Percentiles rank a stretch among this genome's conserved stretches.
These are phyloP conservation scores for Tricharina praecox DNA, from an alignment of 495 filamentous ascomycete species.

Conservation along the genomic window DNA sequence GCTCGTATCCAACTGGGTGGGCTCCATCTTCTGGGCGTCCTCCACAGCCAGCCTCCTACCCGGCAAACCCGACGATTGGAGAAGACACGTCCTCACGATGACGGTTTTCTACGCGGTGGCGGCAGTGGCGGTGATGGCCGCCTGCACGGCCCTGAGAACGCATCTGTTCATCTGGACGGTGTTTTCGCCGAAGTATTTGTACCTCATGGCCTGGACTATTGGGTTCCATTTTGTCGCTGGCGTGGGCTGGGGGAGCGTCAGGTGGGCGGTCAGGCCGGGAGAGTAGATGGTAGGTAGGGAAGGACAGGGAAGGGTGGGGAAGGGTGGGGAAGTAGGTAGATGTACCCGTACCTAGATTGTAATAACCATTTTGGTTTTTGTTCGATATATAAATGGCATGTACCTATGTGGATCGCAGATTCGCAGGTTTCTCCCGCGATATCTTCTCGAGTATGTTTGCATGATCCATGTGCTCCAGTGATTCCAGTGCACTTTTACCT, in stretches of 20 bases:
- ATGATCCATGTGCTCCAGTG: too few relatives aligned
- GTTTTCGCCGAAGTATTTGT: slow-evolving; percentile 92
- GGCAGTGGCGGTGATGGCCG: slow-evolving; percentile 61
- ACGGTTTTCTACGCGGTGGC: slow-evolving; percentile 48
- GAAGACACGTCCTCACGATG: slow-evolving; percentile 39
- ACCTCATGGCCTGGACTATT: slow-evolving; percentile 65
- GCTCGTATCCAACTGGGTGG: slow-evolving; percentile 81
- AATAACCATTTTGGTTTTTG: too few relatives aligned
- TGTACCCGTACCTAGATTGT: too few relatives aligned
- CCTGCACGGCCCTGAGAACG: slow-evolving; percentile 65
- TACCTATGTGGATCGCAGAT: too few relatives aligned
- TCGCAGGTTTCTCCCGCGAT: too few relatives aligned
- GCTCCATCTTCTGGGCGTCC: slow-evolving; percentile 69
- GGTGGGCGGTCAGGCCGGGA: too few relatives aligned
- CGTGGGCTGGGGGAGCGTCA: slow-evolving; percentile 34
- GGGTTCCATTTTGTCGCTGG: slow-evolving; percentile 58
- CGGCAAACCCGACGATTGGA: slow-evolving; percentile 20
- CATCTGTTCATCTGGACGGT: slow-evolving; percentile 99
- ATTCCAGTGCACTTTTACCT: too few relatives aligned
- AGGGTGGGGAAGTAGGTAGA: too few relatives aligned
- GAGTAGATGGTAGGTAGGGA: too few relatives aligned
- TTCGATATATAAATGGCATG: too few relatives aligned
- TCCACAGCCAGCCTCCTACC: slow-evolving; percentile 29
- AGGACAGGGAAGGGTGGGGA: too few relatives aligned
- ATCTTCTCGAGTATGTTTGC: too few relatives aligned